phyloP scores from a whole-genome alignment of 805 yeast genomes.

The Schwanniomyces occidentalis region DNA sequence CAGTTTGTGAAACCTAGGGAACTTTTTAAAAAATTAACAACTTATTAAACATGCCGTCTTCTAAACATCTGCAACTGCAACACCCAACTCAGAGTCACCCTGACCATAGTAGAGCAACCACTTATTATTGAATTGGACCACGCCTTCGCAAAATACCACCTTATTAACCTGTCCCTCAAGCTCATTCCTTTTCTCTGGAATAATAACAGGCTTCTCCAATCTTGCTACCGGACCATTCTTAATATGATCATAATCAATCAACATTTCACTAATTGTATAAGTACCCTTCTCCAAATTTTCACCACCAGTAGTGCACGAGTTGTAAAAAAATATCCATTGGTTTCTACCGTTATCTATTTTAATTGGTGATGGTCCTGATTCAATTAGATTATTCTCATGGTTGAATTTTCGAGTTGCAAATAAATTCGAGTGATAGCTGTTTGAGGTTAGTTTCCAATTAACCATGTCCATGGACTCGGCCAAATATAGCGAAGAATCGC shows the following conservation, averaged over 20 bases:
- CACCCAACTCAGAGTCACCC: slow-evolving; percentile 44
- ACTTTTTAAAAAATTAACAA: too few relatives aligned
- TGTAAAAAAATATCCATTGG: slow-evolving; percentile 39
- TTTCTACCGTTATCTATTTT: slow-evolving; percentile 30
- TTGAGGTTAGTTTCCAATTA: slow-evolving; percentile 29
- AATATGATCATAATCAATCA: slow-evolving; percentile 39
- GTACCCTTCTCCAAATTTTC: slow-evolving; percentile 29
- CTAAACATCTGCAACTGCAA: slow-evolving; percentile 31
- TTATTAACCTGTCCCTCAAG: slow-evolving; percentile 39
- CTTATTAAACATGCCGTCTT: not conserved
- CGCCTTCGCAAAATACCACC: slow-evolving; percentile 45
- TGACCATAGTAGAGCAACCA: slow-evolving; percentile 47
- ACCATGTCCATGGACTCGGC: slow-evolving; percentile 35
- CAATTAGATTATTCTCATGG: slow-evolving; percentile 39
- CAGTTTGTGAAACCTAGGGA: too few relatives aligned
- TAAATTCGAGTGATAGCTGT: slow-evolving; percentile 16
- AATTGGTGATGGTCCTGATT: slow-evolving; percentile 45
- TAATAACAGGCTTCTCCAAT: slow-evolving; percentile 34
- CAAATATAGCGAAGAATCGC: slow-evolving; percentile 39
- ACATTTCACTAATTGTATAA: slow-evolving; percentile 40
- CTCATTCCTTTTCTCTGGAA: slow-evolving; percentile 36
- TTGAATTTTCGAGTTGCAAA: slow-evolving; percentile 29
- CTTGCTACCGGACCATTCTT: slow-evolving; percentile 38
- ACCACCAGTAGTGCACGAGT: slow-evolving; percentile 40
- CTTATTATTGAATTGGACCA: slow-evolving; percentile 41